A percentile compares a stretch with the other conserved stretches of the same genome.
These are phyloP conservation scores for Phialophora chinensis DNA, from an alignment of 2,329 filamentous ascomycete species.

Conservation along the genomic window DNA sequence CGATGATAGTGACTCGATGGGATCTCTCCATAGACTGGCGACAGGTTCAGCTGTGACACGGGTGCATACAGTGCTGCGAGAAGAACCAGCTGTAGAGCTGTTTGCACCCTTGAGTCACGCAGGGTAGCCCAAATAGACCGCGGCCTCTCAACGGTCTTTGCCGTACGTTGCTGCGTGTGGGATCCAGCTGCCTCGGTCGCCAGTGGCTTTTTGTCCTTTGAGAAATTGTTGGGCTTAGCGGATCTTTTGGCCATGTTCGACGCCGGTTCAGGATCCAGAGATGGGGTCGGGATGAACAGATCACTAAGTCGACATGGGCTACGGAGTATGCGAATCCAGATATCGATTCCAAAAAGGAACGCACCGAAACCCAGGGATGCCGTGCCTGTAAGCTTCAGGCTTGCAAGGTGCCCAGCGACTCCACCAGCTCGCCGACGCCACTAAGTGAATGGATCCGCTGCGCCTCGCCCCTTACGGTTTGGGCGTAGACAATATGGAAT, in stretches of 20 bases:
- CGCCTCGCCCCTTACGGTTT: background rate
- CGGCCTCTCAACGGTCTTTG: background rate
- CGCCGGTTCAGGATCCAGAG: background rate
- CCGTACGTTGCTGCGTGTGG: background rate
- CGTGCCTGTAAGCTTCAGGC: background rate
- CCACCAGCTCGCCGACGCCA: constrained; percentile 1
- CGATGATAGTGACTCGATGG: constrained; percentile 75
- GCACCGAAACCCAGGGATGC: background rate
- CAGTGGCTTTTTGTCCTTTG: background rate
- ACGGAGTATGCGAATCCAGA: background rate
- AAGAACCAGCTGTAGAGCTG: constrained; percentile 46
- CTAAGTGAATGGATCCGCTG: background rate
- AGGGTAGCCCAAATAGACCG: constrained; percentile 18
- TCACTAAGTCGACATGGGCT: background rate
- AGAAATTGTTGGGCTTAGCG: constrained; percentile 4
- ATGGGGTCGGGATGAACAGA: background rate
- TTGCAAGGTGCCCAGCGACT: background rate
- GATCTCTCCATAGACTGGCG: constrained; percentile 87
- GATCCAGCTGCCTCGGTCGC: background rate
- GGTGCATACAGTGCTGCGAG: constrained; percentile 51
- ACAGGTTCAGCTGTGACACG: constrained; percentile 69
- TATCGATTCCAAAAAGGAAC: background rate
- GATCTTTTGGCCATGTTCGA: constrained; percentile 20
- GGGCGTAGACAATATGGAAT: background rate
- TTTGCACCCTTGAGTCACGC: constrained; percentile 29